Percentiles rank a stretch among this genome's conserved stretches.
These are phyloP conservation scores for Antitrichia curtipendula DNA, from an alignment of 225 moss, liverwort and hornwort species.

Conservation along the genomic window DNA sequence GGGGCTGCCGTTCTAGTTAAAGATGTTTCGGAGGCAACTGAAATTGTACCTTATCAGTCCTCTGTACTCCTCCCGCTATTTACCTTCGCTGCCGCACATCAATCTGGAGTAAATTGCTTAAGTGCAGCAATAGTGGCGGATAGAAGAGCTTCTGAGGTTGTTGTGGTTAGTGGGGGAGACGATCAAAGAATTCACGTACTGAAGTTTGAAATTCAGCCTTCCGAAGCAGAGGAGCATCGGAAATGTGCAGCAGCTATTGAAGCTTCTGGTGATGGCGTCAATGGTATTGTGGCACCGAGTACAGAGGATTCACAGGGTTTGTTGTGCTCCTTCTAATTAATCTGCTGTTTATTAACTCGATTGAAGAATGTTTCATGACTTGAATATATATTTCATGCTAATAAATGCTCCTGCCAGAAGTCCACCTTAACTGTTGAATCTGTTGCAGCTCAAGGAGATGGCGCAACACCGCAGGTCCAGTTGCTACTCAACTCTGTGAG, in stretches of 20 bases:
- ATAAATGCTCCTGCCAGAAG: background rate
- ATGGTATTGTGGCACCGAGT: background rate
- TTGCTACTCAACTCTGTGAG: background rate
- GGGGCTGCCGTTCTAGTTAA: background rate
- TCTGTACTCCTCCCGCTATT: conserved; percentile 30
- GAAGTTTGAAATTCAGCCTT: conserved; percentile 13
- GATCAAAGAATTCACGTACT: conserved; percentile 72
- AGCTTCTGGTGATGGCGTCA: background rate
- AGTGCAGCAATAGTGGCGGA: conserved; percentile 38
- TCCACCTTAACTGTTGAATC: background rate
- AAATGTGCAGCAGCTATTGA: background rate
- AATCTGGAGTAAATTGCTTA: conserved; percentile 91
- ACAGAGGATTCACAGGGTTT: conserved; percentile 13
- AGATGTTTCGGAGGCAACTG: background rate
- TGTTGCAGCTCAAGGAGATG: conserved; percentile 2
- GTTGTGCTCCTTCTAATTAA: background rate
- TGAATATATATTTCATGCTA: background rate
- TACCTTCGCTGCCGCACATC: conserved; percentile 55
- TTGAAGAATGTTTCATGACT: background rate
- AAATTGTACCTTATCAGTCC: background rate
- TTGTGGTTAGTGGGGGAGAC: conserved; percentile 84
- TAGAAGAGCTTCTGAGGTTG: conserved; percentile 6
- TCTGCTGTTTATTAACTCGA: background rate
- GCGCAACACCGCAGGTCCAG: background rate
- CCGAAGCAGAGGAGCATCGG: background rate